A percentile compares a stretch with the other conserved stretches of the same genome.
These are phyloP conservation scores for Herpetospermum pedunculosum DNA, from an alignment of 306 rosid species.

Conservation along the genomic window DNA sequence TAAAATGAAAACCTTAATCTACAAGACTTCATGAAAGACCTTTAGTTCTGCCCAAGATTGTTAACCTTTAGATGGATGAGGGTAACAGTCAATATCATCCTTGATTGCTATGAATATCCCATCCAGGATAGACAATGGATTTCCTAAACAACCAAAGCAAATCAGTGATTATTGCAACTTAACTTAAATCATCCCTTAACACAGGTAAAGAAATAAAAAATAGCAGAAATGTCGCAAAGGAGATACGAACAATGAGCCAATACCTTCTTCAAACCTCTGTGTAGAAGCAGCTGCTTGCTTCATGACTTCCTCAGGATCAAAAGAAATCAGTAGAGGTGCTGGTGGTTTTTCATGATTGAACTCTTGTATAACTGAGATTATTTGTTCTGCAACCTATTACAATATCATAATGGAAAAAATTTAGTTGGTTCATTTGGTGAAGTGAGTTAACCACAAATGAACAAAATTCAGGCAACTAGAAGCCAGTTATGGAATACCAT, in stretches of 20 bases:
- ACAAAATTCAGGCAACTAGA: neutral
- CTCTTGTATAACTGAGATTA: constrained; percentile 56
- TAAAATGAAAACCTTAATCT: constrained; percentile 13
- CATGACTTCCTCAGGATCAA: constrained; percentile 63
- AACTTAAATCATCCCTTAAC: neutral
- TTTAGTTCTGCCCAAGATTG: neutral
- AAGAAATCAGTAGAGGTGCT: constrained; percentile 62
- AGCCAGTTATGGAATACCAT: constrained; percentile 25
- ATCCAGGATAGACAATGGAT: constrained; percentile 77
- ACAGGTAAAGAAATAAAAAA: neutral
- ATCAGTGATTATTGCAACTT: neutral
- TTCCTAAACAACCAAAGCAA: constrained; percentile 39
- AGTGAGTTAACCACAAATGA: neutral
- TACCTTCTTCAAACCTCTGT: constrained; percentile 82
- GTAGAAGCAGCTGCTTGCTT: constrained; percentile 85
- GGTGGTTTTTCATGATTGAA: constrained; percentile 38
- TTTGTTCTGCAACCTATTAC: constrained; percentile 58
- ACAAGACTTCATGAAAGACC: neutral
- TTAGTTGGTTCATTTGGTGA: neutral
- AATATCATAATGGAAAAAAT: neutral
- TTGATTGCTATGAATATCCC: constrained; percentile 91
- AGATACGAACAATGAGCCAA: neutral
- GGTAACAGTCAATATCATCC: constrained; percentile 91
- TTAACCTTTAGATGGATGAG: constrained; percentile 74
- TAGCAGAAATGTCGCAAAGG: neutral